phyloP scores from a whole-genome alignment of 2,329 filamentous ascomycete species.

The Leptographium galeiforme region DNA sequence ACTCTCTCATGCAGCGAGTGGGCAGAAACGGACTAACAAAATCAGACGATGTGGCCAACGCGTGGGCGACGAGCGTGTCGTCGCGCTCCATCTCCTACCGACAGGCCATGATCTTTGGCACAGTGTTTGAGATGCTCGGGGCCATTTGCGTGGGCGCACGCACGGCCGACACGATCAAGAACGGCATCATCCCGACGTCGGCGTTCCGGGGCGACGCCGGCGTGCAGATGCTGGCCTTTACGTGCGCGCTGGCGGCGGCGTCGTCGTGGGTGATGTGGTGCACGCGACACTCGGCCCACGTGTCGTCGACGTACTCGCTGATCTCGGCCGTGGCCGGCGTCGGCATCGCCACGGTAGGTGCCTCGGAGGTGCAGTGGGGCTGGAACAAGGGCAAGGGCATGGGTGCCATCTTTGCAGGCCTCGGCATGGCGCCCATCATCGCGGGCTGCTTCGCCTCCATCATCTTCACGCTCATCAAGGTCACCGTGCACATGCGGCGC shows the following conservation, averaged over 20 bases:
- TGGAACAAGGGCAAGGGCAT: slow-evolving; percentile 57
- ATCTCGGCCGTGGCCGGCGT: slow-evolving; percentile 57
- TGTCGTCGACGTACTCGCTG: slow-evolving; percentile 60
- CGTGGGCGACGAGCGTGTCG: slow-evolving; percentile 70
- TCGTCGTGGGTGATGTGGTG: slow-evolving; percentile 72
- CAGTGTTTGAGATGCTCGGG: slow-evolving; percentile 55
- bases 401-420: slow-evolving; percentile 57
- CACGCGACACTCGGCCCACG: slow-evolving; percentile 58
- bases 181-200: slow-evolving; percentile 51
- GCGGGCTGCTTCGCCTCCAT: slow-evolving; percentile 49
- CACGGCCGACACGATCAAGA: slow-evolving; percentile 68
- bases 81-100: slow-evolving; percentile 62
- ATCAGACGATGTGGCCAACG: slow-evolving; percentile 69
- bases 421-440: slow-evolving; percentile 58
- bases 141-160: slow-evolving; percentile 54
- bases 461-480: slow-evolving; percentile 63
- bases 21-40: background rate
- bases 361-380: slow-evolving; percentile 50
- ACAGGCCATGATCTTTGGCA: slow-evolving; percentile 53
- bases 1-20: background rate
- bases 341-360: slow-evolving; percentile 53
- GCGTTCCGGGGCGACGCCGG: slow-evolving; percentile 48
- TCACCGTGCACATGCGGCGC: slow-evolving; percentile 56
- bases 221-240: slow-evolving; percentile 56
- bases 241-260: slow-evolving; percentile 49